A percentile compares a stretch with the other conserved stretches of the same genome.
These are phyloP conservation scores for Trichomonascaceae sp. DNA, from an alignment of 1,139 yeast species.

Conservation along the genomic window DNA sequence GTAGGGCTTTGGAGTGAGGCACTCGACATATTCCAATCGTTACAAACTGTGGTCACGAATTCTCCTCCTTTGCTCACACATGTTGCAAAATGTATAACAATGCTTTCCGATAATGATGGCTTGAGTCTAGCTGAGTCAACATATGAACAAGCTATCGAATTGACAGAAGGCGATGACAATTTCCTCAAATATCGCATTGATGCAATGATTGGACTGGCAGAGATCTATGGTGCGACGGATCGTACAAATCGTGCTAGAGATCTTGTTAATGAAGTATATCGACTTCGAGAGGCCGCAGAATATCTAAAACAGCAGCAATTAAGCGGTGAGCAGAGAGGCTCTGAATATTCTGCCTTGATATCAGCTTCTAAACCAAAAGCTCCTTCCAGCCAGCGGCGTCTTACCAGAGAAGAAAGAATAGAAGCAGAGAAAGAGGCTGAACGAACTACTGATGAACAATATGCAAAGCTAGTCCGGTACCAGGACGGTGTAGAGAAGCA, in stretches of 20 bases:
- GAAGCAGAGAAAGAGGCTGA: conserved; percentile 54
- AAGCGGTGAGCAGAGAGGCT: conserved; percentile 2
- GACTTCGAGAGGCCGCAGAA: conserved; percentile 19
- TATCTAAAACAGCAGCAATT: conserved; percentile 9
- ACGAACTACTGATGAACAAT: conserved; percentile 58
- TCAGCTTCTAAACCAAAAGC: conserved; percentile 3
- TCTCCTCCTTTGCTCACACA: conserved; percentile 31
- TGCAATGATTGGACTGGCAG: conserved; percentile 72
- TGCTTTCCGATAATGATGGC: conserved; percentile 58
- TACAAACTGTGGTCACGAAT: conserved; percentile 5
- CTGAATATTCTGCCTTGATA: conserved; percentile 7
- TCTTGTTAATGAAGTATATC: conserved; percentile 49
- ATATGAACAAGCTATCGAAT: conserved; percentile 39
- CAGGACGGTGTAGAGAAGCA: conserved; percentile 49
- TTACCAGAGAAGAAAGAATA: conserved; percentile 48
- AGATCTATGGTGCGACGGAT: conserved; percentile 62
- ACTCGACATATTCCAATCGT: conserved; percentile 46
- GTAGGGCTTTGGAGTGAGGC: conserved; percentile 71
- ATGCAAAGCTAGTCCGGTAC: conserved; percentile 53
- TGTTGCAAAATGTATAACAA: conserved; percentile 57
- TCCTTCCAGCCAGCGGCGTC: conserved; percentile 12
- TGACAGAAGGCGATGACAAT: conserved; percentile 52
- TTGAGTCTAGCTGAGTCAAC: conserved; percentile 63
- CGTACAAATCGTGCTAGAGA: conserved; percentile 56
- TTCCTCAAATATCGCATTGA: conserved; percentile 45